phyloP scores from a whole-genome alignment of 2,329 filamentous ascomycete genomes.

The Arachnopeziza araneosa region DNA sequence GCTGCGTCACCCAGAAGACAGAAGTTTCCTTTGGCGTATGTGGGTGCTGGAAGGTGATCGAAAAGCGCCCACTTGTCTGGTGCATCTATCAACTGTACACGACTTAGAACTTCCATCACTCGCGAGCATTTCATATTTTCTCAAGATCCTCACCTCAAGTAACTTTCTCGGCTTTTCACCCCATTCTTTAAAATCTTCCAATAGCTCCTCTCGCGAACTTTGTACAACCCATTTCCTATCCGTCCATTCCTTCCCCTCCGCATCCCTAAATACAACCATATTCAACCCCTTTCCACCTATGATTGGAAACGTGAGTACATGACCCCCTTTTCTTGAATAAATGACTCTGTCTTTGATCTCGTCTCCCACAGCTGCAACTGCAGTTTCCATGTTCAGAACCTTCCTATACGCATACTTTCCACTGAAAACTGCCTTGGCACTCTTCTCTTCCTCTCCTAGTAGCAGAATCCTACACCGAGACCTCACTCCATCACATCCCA shows the following conservation, averaged over 20 bases:
- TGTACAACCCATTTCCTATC: conserved; percentile 35
- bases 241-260: conserved; percentile 36
- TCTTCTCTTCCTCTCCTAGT: conserved; percentile 41
- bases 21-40: conserved; percentile 39
- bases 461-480: conserved; percentile 46
- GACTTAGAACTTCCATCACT: neutral
- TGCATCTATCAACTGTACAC: conserved; percentile 37
- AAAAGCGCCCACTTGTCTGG: conserved; percentile 52
- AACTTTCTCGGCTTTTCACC: conserved; percentile 26
- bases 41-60: conserved; percentile 43
- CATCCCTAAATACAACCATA: conserved; percentile 42
- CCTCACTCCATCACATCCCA: conserved; percentile 60
- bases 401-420: conserved; percentile 56
- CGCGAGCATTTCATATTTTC: neutral
- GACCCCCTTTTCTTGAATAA: conserved; percentile 50
- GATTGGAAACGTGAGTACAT: conserved; percentile 56
- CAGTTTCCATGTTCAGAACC: conserved; percentile 51
- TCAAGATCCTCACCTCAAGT: conserved; percentile 10
- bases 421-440: conserved; percentile 44
- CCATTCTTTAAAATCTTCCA: conserved; percentile 37
- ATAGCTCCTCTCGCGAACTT: conserved; percentile 37
- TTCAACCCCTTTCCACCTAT: conserved; percentile 49
- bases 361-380: conserved; percentile 40
- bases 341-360: conserved; percentile 44
- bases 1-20: conserved; percentile 52